These are phyloP conservation scores for Hanseniaspora mollemarum DNA, from an alignment of 805 yeast species.

Conservation along the genomic window DNA sequence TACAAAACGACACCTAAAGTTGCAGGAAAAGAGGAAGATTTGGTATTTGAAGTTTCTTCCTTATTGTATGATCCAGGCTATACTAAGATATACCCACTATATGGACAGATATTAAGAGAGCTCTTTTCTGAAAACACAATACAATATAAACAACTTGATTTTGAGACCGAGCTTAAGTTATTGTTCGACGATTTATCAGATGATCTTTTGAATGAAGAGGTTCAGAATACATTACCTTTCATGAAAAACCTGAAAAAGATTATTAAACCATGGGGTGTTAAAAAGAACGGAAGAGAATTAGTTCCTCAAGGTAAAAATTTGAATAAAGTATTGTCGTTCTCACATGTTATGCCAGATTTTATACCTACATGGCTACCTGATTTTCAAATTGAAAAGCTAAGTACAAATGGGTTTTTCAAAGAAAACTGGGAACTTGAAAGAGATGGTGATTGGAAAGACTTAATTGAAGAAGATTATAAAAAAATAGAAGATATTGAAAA, in stretches of 20 bases:
- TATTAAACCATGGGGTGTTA: conserved; percentile 65
- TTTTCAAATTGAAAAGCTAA: conserved; percentile 47
- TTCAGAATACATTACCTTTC: conserved; percentile 49
- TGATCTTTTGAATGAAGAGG: conserved; percentile 63
- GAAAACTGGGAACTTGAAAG: conserved; percentile 26
- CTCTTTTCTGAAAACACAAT: conserved; percentile 28
- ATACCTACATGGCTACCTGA: conserved; percentile 57
- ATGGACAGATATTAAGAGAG: not conserved
- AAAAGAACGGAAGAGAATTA: conserved; percentile 42
- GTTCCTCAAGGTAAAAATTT: conserved; percentile 50
- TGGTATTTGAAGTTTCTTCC: not conserved
- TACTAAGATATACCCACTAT: conserved; percentile 1
- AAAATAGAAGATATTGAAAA: conserved; percentile 33
- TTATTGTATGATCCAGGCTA: conserved; percentile 7
- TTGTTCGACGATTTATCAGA: conserved; percentile 61
- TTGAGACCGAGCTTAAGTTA: conserved; percentile 60
- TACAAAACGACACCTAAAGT: conserved; percentile 18
- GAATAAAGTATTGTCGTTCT: conserved; percentile 53
- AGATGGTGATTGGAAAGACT: conserved; percentile 41
- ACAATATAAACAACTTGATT: conserved; percentile 37
- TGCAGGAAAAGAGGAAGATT: conserved; percentile 33
- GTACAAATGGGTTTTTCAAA: conserved; percentile 30
- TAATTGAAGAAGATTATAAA: conserved; percentile 33
- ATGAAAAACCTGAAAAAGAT: conserved; percentile 40
- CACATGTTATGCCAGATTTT: conserved; percentile 73